Base-by-base conservation (phyloP, 2,329 filamentous ascomycete species). In the Pseudogymnoascus sp. region DNA sequence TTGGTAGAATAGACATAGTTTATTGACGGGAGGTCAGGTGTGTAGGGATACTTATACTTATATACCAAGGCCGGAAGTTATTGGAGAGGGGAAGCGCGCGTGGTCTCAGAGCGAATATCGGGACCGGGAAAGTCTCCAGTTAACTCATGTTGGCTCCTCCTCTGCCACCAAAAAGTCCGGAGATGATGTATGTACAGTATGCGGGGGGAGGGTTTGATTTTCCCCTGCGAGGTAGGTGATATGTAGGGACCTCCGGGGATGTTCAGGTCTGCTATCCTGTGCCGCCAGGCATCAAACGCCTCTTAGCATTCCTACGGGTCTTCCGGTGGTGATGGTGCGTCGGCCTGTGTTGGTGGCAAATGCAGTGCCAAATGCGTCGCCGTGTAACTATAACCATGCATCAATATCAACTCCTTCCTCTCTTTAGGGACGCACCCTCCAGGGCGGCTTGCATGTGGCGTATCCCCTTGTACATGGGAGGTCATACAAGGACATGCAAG, bases 321-420 rank as follows among this genome's bases (percentile, higher is more conserved):
- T 19, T 19, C 50, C 50, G 29, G n/a, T 33, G 11, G 7, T 50
- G n/a, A 24, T 56, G 29, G 26, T 56, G 50, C 19, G 26, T 21
- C 44, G 4, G 26, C 24, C 24, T 50, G 26, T 3, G 47, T 31
- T 53, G 26, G 47, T 53, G 47, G 47, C 47, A 16, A 53, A 50
- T 50, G 44, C 14, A 53, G 24, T 56, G 50, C 50, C 29, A 33
- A 56, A 56, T 56, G 50, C 50, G 29, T 56, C 50, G 50, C 50
- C n/a, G 50, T 56, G 50, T 56, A 56, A 56, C 50, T 33, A 56
- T 29, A 50, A 50, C 50, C 50, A 33, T 56, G 50, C 10, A 56
- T 33, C n/a, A 6, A 33, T 19, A 19, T 33, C 21, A n/a, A n/a
- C 19, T 47, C 47, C n/a, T 53, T 56, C 50, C 26, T 33, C 16